Conservation (phyloP, 139 green algal genomes). For the Chlorella sp. region DNA sequence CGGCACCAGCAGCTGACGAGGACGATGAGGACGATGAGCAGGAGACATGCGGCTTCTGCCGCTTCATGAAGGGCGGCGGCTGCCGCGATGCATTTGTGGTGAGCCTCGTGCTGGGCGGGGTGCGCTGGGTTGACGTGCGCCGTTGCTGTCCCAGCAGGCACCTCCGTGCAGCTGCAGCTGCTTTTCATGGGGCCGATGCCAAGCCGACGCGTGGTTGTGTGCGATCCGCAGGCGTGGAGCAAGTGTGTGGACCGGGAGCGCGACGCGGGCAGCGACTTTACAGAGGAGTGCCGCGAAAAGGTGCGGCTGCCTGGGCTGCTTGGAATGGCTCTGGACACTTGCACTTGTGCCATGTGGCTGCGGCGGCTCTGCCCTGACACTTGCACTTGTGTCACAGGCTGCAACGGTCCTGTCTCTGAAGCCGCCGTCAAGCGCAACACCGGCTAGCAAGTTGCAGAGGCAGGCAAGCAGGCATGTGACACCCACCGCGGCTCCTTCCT, state of each 20-base stretch:
- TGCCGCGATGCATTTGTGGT: slow-evolving; percentile 70
- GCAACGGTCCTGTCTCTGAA: too few species aligned
- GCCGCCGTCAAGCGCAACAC: too few species aligned
- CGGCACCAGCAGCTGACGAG: background rate
- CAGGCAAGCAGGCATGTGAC: background rate
- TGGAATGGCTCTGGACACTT: too few species aligned
- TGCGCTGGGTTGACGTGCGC: background rate
- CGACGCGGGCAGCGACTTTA: slow-evolving; percentile 60
- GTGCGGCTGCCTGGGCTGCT: slow-evolving; percentile 34
- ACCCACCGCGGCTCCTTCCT: background rate
- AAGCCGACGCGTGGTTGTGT: background rate
- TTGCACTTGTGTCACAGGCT: too few species aligned
- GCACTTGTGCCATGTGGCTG: too few species aligned
- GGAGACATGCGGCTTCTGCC: slow-evolving; percentile 85
- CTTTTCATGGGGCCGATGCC: too few species aligned
- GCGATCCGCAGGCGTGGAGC: slow-evolving; percentile 57
- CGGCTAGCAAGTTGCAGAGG: too few species aligned
- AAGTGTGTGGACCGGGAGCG: slow-evolving; percentile 73
- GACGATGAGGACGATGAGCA: slow-evolving; percentile 81
- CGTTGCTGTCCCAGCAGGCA: background rate
- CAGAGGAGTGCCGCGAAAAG: slow-evolving; percentile 64
- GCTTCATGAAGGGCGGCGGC: slow-evolving; percentile 86
- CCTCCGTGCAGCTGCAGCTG: background rate
- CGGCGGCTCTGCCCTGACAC: too few species aligned
- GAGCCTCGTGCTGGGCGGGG: background rate